These are phyloP conservation scores for Mariannaea elegans DNA, from an alignment of 2,329 filamentous ascomycete genomes.

Conservation along the genomic window DNA sequence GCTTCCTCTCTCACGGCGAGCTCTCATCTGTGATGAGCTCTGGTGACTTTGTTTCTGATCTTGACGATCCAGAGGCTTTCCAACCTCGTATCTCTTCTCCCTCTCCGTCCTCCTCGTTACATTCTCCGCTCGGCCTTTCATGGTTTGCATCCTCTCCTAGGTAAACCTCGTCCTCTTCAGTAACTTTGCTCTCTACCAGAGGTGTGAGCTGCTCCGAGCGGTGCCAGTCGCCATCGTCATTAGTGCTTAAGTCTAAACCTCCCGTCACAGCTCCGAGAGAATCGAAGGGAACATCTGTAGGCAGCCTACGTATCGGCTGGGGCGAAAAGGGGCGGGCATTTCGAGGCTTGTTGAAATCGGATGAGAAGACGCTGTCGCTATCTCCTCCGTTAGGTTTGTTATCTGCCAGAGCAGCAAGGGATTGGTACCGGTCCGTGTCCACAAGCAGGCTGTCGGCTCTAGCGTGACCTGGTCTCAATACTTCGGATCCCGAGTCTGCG, in stretches of 20 bases:
- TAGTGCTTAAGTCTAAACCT: conserved; percentile 18
- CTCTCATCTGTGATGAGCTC: conserved; percentile 41
- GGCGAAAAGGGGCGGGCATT: conserved; percentile 69
- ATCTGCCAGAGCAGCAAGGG: conserved; percentile 59
- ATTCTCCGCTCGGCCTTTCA: not conserved
- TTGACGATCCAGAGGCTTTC: conserved; percentile 23
- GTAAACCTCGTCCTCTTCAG: conserved; percentile 6
- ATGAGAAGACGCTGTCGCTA: conserved; percentile 60
- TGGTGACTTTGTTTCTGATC: conserved; percentile 35
- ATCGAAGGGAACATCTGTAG: conserved; percentile 53
- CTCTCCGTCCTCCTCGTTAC: conserved; percentile 14
- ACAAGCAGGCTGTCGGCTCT: conserved; percentile 65
- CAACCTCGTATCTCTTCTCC: conserved; percentile 32
- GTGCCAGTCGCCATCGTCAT: conserved; percentile 31
- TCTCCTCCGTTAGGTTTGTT: conserved; percentile 46
- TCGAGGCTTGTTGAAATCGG: conserved; percentile 63
- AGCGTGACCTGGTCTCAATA: conserved; percentile 48
- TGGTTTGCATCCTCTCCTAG: conserved; percentile 7
- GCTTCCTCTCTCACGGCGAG: conserved; percentile 33
- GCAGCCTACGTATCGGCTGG: conserved; percentile 56
- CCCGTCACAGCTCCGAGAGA: conserved; percentile 44
- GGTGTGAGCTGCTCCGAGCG: conserved; percentile 35
- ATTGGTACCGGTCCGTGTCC: conserved; percentile 65
- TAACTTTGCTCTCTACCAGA: conserved; percentile 31
- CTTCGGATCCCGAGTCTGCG: conserved; percentile 57